phyloP scores from a whole-genome alignment of 345 rosid genomes.

The Eutrema yunnanense region DNA sequence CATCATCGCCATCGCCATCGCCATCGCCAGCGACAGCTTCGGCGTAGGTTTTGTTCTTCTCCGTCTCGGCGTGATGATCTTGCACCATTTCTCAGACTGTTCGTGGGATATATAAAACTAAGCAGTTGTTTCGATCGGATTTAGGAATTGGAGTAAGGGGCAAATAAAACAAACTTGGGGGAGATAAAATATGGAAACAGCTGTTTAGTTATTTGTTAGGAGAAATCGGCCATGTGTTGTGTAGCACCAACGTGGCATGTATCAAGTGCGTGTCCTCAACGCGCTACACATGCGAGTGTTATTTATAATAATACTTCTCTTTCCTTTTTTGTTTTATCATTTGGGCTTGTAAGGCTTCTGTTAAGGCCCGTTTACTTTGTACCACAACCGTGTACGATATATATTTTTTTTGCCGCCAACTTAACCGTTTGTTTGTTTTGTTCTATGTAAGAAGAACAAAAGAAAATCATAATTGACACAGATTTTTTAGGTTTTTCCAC shows the following conservation, averaged over 20 bases:
- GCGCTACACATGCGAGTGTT: neutral
- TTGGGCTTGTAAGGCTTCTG: neutral
- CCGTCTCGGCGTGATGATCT: conserved; percentile 17
- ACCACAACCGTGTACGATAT: too few relatives aligned
- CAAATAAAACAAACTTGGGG: neutral
- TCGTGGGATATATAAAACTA: neutral
- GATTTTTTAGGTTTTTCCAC: too few relatives aligned
- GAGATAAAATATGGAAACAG: neutral
- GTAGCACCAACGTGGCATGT: conserved; percentile 18
- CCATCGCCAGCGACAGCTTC: neutral
- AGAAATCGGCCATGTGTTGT: neutral
- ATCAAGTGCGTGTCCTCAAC: neutral
- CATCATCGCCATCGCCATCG: neutral
- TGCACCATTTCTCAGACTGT: conserved; percentile 5
- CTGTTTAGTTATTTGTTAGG: neutral
- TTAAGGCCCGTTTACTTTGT: too few relatives aligned
- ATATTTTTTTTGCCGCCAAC: neutral
- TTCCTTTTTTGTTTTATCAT: neutral
- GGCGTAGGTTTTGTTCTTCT: neutral
- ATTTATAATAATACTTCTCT: neutral
- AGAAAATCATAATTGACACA: too few relatives aligned
- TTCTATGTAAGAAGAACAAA: too few relatives aligned
- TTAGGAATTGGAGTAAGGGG: neutral
- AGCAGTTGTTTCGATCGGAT: neutral
- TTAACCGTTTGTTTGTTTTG: neutral